These are phyloP conservation scores for Lolium multiflorum DNA, from an alignment of 176 grass and related monocot genomes.

Conservation along the genomic window DNA sequence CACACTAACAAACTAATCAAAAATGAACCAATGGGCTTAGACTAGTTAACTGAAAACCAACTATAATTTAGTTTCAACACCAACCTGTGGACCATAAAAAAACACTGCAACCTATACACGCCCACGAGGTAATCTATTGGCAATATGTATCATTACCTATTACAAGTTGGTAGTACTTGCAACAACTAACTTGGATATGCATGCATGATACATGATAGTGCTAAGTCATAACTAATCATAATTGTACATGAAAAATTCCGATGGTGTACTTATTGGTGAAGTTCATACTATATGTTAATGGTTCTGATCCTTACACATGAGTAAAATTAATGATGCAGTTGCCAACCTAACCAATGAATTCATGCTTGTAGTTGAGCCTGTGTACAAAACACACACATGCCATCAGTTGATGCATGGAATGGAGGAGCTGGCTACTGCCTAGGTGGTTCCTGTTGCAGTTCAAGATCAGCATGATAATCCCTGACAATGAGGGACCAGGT, in stretches of 20 bases:
- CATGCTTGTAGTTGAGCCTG: not conserved
- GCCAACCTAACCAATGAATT: slow-evolving; percentile 28
- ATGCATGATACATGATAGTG: slow-evolving; percentile 9
- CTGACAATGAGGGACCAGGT: not conserved
- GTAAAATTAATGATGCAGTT: slow-evolving; percentile 4
- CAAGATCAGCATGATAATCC: not conserved
- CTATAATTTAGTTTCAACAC: slow-evolving; percentile 3
- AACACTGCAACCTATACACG: slow-evolving; percentile 24
- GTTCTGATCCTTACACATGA: slow-evolving; percentile 26
- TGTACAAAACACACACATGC: not conserved
- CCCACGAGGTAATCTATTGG: slow-evolving; percentile 9
- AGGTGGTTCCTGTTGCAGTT: not conserved
- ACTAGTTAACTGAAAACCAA: slow-evolving; percentile 11
- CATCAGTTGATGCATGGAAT: slow-evolving; percentile 38
- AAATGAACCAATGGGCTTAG: slow-evolving; percentile 2
- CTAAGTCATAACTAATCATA: not conserved
- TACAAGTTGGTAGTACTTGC: slow-evolving; percentile 17
- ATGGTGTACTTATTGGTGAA: slow-evolving; percentile 26
- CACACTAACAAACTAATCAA: slow-evolving; percentile 12
- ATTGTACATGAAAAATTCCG: slow-evolving; percentile 30
- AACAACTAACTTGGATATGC: not conserved
- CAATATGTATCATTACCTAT: slow-evolving; percentile 34
- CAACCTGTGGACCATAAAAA: slow-evolving; percentile 33
- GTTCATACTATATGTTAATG: slow-evolving; percentile 11
- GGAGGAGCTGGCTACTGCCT: not conserved